These are phyloP conservation scores for Stephania japonica DNA, from an alignment of 164 flowering plant genomes.

Conservation along the genomic window DNA sequence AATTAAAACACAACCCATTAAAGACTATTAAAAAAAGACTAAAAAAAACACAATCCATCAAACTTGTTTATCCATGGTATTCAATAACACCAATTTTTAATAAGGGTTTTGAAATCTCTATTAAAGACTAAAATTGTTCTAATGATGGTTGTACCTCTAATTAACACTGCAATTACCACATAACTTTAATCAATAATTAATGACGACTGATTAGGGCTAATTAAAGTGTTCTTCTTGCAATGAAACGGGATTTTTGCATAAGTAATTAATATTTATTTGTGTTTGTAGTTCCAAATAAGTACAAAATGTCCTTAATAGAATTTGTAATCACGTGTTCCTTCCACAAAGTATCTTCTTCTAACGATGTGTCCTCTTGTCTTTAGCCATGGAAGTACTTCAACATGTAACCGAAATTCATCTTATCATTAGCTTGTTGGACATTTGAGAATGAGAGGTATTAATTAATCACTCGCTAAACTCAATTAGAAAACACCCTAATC, in stretches of 20 bases:
- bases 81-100: no score
- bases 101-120: no score
- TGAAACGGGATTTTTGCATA: no score
- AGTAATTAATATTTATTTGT: no score
- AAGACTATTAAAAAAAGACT: no score
- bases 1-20: no score
- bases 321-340: neutral
- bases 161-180: no score
- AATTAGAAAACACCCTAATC: conserved; percentile 10
- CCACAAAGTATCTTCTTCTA: neutral
- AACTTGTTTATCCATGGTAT: no score
- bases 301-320: neutral
- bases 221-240: neutral
- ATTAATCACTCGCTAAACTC: conserved; percentile 32
- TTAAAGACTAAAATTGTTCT: no score
- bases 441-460: conserved; percentile 8
- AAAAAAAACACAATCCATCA: no score
- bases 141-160: neutral
- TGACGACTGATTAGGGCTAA: neutral
- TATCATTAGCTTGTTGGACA: conserved; percentile 7
- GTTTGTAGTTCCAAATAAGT: neutral
- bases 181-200: no score
- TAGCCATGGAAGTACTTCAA: conserved; percentile 15
- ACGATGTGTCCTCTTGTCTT: conserved; percentile 15
- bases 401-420: conserved; percentile 9